These are phyloP conservation scores for Mrakia hoshinonis DNA, from an alignment of 768 basidiomycete genomes.

Conservation along the genomic window DNA sequence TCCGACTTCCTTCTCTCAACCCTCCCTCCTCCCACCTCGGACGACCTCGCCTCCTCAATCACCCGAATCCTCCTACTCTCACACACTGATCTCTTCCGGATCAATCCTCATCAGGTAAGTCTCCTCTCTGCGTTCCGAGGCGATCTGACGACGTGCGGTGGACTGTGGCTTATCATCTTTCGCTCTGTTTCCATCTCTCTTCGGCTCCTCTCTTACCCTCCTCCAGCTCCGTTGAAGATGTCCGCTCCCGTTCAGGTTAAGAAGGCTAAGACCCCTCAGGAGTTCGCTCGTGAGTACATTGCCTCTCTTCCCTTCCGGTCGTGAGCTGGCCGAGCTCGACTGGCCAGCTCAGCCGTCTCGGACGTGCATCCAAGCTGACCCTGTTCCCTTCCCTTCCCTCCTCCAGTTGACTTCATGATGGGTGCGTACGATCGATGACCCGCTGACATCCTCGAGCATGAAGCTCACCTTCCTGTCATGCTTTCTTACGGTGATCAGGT, in stretches of 20 bases:
- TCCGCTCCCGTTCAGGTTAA: slow-evolving; percentile 31
- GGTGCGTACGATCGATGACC: neutral
- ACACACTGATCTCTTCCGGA: slow-evolving; percentile 36
- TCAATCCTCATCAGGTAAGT: slow-evolving; percentile 41
- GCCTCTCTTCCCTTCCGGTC: neutral
- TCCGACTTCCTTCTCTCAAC: neutral
- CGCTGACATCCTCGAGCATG: neutral
- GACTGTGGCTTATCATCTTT: neutral
- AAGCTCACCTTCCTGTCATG: neutral
- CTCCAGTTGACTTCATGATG: slow-evolving; percentile 39
- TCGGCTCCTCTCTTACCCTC: neutral
- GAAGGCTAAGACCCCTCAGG: slow-evolving; percentile 82
- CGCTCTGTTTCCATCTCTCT: slow-evolving; percentile 9
- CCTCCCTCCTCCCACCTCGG: neutral
- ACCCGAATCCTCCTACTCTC: slow-evolving; percentile 33
- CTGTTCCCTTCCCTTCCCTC: neutral
- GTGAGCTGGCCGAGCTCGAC: slow-evolving; percentile 35
- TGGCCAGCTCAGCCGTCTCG: neutral
- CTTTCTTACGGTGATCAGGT: slow-evolving; percentile 27
- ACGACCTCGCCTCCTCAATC: neutral
- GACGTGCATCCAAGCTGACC: neutral
- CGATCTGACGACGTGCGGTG: neutral
- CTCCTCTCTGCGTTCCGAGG: neutral
- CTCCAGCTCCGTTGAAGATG: slow-evolving; percentile 13
- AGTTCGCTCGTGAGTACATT: slow-evolving; percentile 60